phyloP scores from a whole-genome alignment of 176 grass and related monocot species.

The Oryza rufipogon region DNA sequence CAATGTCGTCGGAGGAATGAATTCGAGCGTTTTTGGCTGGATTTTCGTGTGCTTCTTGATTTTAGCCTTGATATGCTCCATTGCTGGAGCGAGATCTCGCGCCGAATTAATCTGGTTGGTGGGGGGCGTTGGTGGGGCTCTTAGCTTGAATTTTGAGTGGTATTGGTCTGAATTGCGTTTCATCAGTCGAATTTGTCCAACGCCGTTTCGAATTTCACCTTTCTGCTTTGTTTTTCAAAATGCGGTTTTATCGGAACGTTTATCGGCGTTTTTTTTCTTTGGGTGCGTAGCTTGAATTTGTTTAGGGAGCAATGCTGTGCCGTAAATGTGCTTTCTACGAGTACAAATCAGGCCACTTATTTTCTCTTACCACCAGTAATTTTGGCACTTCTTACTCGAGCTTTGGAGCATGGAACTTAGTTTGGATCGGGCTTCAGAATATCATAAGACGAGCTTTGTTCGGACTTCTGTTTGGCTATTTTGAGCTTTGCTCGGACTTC shows the following conservation, averaged over 20 bases:
- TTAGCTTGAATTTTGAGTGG: conserved; percentile 21
- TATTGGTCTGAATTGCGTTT: not conserved
- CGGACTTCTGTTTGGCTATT: not conserved
- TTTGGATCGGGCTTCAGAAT: not conserved
- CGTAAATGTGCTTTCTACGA: conserved; percentile 11
- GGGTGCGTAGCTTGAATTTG: not conserved
- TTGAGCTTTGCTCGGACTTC: not conserved
- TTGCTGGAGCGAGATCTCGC: conserved; percentile 40
- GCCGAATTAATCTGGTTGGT: not conserved
- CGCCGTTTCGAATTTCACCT: not conserved
- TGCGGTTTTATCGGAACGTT: conserved; percentile 9
- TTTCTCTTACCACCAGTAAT: not conserved
- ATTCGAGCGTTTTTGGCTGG: not conserved
- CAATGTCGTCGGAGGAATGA: conserved; percentile 40
- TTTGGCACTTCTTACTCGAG: not conserved
- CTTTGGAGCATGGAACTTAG: not conserved
- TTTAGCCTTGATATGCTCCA: not conserved
- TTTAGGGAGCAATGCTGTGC: conserved; percentile 27
- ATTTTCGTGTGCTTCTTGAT: not conserved
- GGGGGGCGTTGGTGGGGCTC: not conserved
- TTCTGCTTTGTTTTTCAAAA: not conserved
- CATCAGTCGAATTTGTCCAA: not conserved
- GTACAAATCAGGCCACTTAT: not conserved
- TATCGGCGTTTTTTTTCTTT: not conserved
- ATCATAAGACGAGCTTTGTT: not conserved